Base-by-base conservation (phyloP, 116 monocot species). In the Zostera marina region DNA sequence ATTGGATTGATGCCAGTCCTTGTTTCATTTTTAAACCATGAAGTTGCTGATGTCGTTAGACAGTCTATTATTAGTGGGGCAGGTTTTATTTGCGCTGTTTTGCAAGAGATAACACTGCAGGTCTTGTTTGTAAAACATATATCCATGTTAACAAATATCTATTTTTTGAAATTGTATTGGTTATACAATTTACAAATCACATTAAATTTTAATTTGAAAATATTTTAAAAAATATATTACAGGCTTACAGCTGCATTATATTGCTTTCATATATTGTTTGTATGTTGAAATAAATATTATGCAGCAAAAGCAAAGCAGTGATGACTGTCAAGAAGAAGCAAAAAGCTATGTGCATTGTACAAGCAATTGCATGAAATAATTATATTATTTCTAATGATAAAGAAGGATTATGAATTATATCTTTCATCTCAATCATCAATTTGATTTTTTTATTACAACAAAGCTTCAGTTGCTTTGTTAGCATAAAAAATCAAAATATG, bases 101-200 rank as follows among this genome's bases (percentile, higher is more conserved):
- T 96, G 70, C 67, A 77, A 77, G 79, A 94, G 76, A 94, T 94
- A 67, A 72, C 85, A 79, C 73, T 76, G 66, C 94, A 94, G 94
- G 94, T 94, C 80, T 26, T 66, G 20, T 39, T 66, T 66, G 61
- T 61, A 47, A 47, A 47, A 47, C 61, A 26, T 12, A 61, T 47
- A 47, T 61, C 44, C 17, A 25, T 47, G 47, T 47, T 47, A 61
- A 45, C 15, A 32, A 47, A 32, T n/a, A 61, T 26, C 46, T 0
- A 41, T 12, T 21, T 59, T 59, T 43, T 44, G 59, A 59, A 42
- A 41, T 20, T 59, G 59, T 59, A 59, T 14, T 4, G 6, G 22
- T 59, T 59, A 32, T 32, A 32, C 32, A 32, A 32, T 5, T 32
- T 32, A 32, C 32, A 32, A 32, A 32, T 32, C 0, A 44, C 41